Evolutionary conservation across 1,139 yeast species (phyloP).

Genomic region (Debaryomyces psychrophilus): DNA sequence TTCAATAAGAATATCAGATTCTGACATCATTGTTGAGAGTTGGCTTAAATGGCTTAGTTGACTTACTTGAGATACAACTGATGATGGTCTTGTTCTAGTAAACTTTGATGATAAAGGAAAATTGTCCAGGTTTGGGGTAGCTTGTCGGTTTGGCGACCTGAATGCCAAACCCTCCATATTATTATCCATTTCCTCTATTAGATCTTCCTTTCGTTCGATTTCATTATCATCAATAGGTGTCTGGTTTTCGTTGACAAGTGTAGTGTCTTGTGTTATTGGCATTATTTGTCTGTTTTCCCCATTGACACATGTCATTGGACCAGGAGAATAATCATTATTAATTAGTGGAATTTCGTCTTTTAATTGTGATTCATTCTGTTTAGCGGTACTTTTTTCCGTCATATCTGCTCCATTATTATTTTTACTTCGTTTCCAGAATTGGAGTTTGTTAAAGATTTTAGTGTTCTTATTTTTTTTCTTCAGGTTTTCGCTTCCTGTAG

Average conservation of each 20-base stretch:
- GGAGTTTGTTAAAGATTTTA: conserved; percentile 38
- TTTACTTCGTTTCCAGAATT: conserved; percentile 44
- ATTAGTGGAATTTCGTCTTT: background rate
- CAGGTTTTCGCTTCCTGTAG: conserved; percentile 13
- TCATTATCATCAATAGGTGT: background rate
- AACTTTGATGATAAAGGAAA: conserved; percentile 2
- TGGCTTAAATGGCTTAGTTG: conserved; percentile 60
- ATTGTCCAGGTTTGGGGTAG: conserved; percentile 8
- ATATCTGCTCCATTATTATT: conserved; percentile 1
- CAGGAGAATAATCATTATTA: background rate
- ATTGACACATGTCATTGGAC: background rate
- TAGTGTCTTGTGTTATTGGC: conserved; percentile 1
- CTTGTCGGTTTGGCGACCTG: conserved; percentile 11
- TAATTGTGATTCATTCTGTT: background rate
- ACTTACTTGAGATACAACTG: conserved; percentile 67
- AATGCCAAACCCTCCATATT: background rate
- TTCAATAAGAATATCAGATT: conserved; percentile 47
- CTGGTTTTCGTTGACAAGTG: conserved; percentile 3
- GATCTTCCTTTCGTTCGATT: background rate
- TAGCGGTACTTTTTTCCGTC: background rate
- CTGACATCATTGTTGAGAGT: conserved; percentile 53
- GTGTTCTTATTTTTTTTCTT: conserved; percentile 25
- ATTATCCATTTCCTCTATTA: background rate
- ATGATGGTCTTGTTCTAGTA: conserved; percentile 54
- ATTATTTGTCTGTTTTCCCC: background rate